Evolutionary conservation across 768 basidiomycete species (phyloP).

Genomic region (Pleurotus sapidus): DNA sequence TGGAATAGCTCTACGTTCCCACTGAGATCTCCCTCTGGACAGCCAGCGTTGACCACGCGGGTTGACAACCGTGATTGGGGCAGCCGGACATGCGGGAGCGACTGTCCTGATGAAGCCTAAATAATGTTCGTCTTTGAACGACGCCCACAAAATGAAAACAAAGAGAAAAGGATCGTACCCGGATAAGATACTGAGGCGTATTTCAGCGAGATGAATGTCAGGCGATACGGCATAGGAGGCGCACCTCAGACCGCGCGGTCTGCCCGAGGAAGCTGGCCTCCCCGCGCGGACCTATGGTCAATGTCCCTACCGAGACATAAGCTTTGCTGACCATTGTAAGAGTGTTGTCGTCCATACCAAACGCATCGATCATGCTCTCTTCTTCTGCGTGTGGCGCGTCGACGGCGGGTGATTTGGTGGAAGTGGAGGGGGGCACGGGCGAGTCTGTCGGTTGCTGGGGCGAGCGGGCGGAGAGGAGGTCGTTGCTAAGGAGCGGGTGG

Average conservation of each 20-base stretch:
- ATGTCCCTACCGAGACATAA: constrained; percentile 39
- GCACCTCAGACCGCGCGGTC: constrained; percentile 68
- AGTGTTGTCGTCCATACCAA: constrained; percentile 29
- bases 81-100: constrained; percentile 2
- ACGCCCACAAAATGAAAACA: neutral
- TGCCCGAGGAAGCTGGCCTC: constrained; percentile 58
- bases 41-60: constrained; percentile 34
- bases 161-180: constrained; percentile 30
- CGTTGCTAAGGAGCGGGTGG: constrained; percentile 43
- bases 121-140: neutral
- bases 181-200: constrained; percentile 50
- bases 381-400: constrained; percentile 25
- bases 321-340: neutral
- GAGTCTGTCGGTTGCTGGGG: constrained; percentile 11
- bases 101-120: constrained; percentile 23
- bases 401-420: neutral
- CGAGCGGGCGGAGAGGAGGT: constrained; percentile 27
- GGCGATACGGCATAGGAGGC: constrained; percentile 12
- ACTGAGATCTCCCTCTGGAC: constrained; percentile 27
- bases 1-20: constrained; percentile 32
- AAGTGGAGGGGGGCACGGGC: constrained; percentile 3
- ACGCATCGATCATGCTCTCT: constrained; percentile 45
- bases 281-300: constrained; percentile 53
- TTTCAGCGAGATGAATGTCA: neutral
- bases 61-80: constrained; percentile 34